phyloP scores from a whole-genome alignment of 192 early-diverging fungal species.

The Coemansia sp. region DNA sequence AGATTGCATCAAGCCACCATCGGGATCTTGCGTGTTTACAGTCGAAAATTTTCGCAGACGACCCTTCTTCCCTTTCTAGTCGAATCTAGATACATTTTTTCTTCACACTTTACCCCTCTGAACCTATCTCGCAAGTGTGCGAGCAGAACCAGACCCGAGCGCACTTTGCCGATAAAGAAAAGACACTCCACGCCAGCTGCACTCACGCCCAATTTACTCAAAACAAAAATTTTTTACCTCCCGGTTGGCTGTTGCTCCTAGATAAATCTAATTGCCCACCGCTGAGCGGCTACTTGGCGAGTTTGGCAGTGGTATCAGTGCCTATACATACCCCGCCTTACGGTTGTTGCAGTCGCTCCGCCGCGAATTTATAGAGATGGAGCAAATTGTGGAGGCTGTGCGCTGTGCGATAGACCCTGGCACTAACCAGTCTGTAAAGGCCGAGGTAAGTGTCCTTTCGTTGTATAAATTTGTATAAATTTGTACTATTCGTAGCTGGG shows the following conservation, averaged over 20 bases:
- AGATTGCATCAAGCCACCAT: not conserved
- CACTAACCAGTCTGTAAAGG: slow-evolving; percentile 63
- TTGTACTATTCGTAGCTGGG: not conserved
- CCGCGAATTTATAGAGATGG: slow-evolving; percentile 41
- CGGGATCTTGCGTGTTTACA: not conserved
- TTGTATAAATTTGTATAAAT: not conserved
- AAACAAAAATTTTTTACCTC: not conserved
- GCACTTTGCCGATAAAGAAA: not conserved
- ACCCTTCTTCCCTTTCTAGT: not conserved
- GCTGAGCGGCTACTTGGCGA: not conserved
- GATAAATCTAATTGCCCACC: not conserved
- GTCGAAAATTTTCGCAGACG: slow-evolving; percentile 5
- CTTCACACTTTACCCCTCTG: not conserved
- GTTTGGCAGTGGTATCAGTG: not conserved
- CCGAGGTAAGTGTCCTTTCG: slow-evolving; percentile 60
- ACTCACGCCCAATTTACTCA: not conserved
- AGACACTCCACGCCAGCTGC: not conserved
- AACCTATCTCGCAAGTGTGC: not conserved
- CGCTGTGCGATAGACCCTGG: slow-evolving; percentile 73
- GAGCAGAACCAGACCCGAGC: not conserved
- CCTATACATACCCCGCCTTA: not conserved
- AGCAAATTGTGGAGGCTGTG: slow-evolving; percentile 80
- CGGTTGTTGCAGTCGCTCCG: slow-evolving; percentile 1
- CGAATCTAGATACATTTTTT: not conserved
- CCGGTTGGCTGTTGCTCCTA: not conserved